Evolutionary conservation across 2,329 filamentous ascomycete species (phyloP), one percentile per base, ranked within the genome.

Genomic region (Venturia asperata): DNA sequence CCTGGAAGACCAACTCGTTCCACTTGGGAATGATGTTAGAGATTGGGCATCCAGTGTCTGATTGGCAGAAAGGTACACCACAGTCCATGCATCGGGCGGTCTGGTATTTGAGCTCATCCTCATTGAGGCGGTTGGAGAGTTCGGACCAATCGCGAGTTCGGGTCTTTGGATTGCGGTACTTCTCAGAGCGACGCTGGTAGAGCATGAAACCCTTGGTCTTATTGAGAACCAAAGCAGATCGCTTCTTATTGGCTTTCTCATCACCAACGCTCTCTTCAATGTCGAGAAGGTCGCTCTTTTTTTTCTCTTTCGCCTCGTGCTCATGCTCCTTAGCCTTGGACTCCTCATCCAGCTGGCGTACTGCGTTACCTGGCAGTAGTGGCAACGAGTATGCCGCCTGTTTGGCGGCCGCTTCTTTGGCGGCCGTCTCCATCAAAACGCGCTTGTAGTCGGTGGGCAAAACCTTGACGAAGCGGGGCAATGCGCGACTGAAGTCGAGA

Each of bases 161-260:
- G 52, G 90, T 92, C 76, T 90, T 89, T 5, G 89, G 85, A 72
- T 86, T 87, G 70, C 93, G 89, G 77, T 97, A 97, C 80, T 96
- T 97, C 82, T 97, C 93, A 24, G 89, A 86, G 66, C 92, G 90
- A 64, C 93, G 90, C 75, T 90, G 85, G 80, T 97, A 97, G 78
- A 96, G 94, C 91, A 96, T 97, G 82, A 97, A 97, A 39, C 93
- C 93, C 71, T 87, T 87, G 0, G 93, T 97, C 85, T 97, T 97
- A 81, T 97, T 92, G n/a, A 97, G 85, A 7, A 97, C 91, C 24
- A 97, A 83, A 6, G 92, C 90, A 63, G 88, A 88, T 77, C 93
- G 92, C 81, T 89, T 89, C 82, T 96, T 96, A 80, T 96, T 92
- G 1, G 87, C 87, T 70, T 90, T 89, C 47, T 85, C 85, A 76